Evolutionary conservation across 352 stramenopile species (phyloP).

Genomic region (Globisporangium cylindrosporum): DNA sequence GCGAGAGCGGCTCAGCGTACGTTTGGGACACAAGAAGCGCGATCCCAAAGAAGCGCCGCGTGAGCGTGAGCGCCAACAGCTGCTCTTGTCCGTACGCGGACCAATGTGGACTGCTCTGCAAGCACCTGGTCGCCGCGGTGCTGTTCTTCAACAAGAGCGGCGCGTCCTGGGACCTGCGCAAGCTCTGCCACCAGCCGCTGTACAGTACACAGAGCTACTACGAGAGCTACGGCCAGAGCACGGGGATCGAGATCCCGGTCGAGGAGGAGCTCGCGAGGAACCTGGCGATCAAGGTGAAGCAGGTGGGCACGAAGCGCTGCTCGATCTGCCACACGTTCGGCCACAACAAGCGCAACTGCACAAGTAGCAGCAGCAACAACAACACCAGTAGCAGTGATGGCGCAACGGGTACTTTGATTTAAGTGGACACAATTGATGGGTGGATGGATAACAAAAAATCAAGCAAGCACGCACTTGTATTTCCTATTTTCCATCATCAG

Average conservation of each 20-base stretch:
- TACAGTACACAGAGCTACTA: constrained; percentile 31
- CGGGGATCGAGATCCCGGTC: constrained; percentile 33
- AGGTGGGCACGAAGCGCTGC: constrained; percentile 26
- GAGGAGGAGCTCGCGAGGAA: constrained; percentile 45
- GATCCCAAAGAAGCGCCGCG: constrained; percentile 34
- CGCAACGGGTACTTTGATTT: too few relatives aligned
- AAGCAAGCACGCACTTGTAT: too few relatives aligned
- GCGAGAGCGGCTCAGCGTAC: constrained; percentile 36
- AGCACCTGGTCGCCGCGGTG: constrained; percentile 33
- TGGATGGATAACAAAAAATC: too few relatives aligned
- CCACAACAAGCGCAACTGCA: constrained; percentile 49
- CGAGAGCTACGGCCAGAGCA: constrained; percentile 24
- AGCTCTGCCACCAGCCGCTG: constrained; percentile 26
- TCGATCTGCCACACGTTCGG: constrained; percentile 34
- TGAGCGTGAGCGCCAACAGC: constrained; percentile 30
- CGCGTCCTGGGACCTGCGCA: constrained; percentile 26
- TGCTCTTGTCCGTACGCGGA: constrained; percentile 36
- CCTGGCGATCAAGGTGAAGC: constrained; percentile 17
- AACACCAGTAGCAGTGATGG: not conserved
- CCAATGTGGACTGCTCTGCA: constrained; percentile 38
- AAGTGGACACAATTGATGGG: too few relatives aligned
- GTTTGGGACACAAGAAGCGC: constrained; percentile 30
- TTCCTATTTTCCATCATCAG: too few relatives aligned
- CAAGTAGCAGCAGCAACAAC: not conserved
- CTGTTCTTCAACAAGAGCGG: constrained; percentile 32